Evolutionary conservation across 768 basidiomycete genomes (phyloP).

Genomic region (Russula earlei): DNA sequence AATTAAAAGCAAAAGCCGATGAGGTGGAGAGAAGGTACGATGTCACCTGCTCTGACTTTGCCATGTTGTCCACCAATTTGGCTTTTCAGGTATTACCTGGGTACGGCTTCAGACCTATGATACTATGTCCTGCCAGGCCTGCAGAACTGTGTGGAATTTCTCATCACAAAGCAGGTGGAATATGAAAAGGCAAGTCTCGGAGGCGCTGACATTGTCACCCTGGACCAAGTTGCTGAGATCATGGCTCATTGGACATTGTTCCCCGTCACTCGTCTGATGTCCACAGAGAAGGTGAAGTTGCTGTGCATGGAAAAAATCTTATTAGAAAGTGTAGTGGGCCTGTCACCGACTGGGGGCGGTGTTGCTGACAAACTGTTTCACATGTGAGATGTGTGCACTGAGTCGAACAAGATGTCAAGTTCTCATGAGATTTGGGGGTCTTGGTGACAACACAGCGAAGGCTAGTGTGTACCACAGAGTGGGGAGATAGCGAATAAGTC

Average conservation of each 20-base stretch:
- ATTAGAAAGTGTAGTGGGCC: constrained; percentile 67
- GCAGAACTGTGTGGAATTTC: constrained; percentile 54
- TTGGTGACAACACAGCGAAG: no score
- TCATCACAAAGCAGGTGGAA: constrained; percentile 62
- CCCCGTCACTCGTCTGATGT: constrained; percentile 77
- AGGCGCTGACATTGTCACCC: constrained; percentile 64
- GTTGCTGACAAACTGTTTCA: no score
- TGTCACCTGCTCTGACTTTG: neutral
- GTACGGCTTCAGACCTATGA: constrained; percentile 79
- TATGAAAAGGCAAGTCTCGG: no score
- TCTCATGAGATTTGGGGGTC: no score
- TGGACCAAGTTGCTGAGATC: constrained; percentile 90
- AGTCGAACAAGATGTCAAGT: no score
- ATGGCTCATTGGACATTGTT: constrained; percentile 93
- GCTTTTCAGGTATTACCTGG: constrained; percentile 37
- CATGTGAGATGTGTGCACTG: no score
- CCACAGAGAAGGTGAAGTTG: constrained; percentile 83
- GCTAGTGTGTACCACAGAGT: no score
- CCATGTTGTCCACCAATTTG: constrained; percentile 11
- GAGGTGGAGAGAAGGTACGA: constrained; percentile 80
- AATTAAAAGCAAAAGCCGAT: constrained; percentile 83
- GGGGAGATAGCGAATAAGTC: no score
- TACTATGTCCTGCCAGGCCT: constrained; percentile 91
- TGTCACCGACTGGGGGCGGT: no score
- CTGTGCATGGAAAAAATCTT: constrained; percentile 81